Base-by-base conservation (phyloP, 2,329 filamentous ascomycete species). In the Salinomyces thailandicus region DNA sequence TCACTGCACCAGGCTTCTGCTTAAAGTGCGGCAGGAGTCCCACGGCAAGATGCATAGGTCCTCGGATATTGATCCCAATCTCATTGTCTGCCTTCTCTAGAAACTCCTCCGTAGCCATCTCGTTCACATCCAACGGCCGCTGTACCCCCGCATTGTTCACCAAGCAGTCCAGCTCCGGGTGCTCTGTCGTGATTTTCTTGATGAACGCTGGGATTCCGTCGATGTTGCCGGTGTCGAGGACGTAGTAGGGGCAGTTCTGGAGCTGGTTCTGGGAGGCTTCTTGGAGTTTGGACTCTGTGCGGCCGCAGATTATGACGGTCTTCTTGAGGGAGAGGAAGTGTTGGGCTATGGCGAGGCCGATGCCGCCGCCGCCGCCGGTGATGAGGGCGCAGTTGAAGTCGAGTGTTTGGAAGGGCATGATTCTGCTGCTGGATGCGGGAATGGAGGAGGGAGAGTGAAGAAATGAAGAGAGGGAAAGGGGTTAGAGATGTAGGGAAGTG, bases 71-170 rank as follows among this genome's bases (percentile, higher is more conserved):
- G 53, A 73, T 75, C 46, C 73, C 58, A 35, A 77, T 69, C 43
- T 77, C 72, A 24, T 72, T 58, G 41, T 76, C 72, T 0, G 70
- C 71, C 37, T 69, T 69, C 9, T 49, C 16, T 0, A 74, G 58
- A 28, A 73, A 68, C 18, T 67, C 61, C 14, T 39, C 46, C 9
- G 42, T 37, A 6, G 44, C 42, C 49, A 57, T 53, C 13, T 59
- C 49, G 27, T 59, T 61, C 1, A 72, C 59, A 12, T 69, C 53
- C 1, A 77, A 61, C 0, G 71, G 73, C 2, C 70, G 57, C 49
- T 77, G 72, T 0, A 76, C 68, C 2, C 72, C 72, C 0, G 72
- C 72, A 37, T 77, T 76, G 57, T 76, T 77, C 49, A 77, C 58
- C 0, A 77, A 50, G 44, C 71, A 76, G 53, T 77, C 72, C 2